A percentile compares a stretch with the other conserved stretches of the same genome.
Evolutionary conservation across 1,284 basidiomycete species (phyloP).

Genomic region (Kwoniella shivajii): DNA sequence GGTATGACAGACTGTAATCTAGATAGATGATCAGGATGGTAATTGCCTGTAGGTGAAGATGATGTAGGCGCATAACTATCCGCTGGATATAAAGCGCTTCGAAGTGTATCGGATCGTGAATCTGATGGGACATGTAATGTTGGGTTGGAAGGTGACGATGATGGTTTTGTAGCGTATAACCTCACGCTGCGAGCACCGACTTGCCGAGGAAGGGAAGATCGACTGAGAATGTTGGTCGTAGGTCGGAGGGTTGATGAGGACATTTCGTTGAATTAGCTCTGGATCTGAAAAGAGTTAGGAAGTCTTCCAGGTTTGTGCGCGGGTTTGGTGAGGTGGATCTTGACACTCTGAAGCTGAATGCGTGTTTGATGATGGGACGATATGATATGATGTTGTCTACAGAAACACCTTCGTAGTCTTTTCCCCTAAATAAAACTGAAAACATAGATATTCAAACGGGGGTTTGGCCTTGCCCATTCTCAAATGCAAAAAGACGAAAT

Average conservation of each 20-base stretch:
- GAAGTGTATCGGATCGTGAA: constrained; percentile 70
- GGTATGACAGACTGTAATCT: constrained; percentile 75
- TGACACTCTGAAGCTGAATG: too few species aligned
- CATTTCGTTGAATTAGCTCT: neutral
- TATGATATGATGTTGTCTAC: too few species aligned
- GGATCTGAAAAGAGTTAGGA: too few species aligned
- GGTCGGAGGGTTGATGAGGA: neutral
- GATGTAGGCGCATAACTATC: constrained; percentile 57
- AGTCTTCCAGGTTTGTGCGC: too few species aligned
- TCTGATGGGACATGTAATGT: constrained; percentile 53
- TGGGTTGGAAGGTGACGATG: neutral
- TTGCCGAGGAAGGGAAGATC: neutral
- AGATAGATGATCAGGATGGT: constrained; percentile 71
- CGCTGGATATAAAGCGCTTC: constrained; percentile 74
- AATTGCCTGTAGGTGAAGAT: constrained; percentile 71
- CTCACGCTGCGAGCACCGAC: neutral
- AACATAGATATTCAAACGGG: too few species aligned
- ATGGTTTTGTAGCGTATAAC: constrained; percentile 14
- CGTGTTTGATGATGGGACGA: too few species aligned
- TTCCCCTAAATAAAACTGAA: too few species aligned
- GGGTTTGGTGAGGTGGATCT: too few species aligned
- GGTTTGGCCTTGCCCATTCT: too few species aligned
- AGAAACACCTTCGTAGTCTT: too few species aligned
- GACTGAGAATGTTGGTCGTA: neutral
- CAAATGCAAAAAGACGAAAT: neutral